Evolutionary conservation across 257 asterid species (phyloP), one percentile per base, ranked within the genome.

Genomic region (Cordia subcordata): DNA sequence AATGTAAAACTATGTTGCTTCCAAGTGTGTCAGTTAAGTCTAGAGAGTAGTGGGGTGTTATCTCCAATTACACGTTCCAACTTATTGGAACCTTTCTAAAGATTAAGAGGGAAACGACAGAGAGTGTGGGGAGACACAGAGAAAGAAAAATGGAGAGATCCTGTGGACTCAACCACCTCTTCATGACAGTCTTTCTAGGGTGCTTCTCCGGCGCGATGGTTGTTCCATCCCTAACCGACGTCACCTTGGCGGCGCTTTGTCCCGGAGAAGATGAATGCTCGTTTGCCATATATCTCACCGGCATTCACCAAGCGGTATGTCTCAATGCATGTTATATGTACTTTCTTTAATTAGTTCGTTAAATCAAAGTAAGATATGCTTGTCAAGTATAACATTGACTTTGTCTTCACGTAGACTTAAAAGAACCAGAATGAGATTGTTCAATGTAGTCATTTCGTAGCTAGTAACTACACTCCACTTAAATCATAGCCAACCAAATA

Each of bases 191-290:
- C 72, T 90, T 90, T 65, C 89, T 90, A 62, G 70, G 75, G 73
- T 77, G 90, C 74, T 85, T 83, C 74, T 73, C 97, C 35, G 62
- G 74, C 50, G 73, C 81, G 82, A 85, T 91, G 92, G 96, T 91
- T 82, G 70, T 67, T 80, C 95, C 98, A 65, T 89, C 94, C 40
- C 83, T 88, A 68, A 85, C 80, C 37, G 98, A 91, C 81, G 81
- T 88, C 57, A 77, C 92, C 5, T 71, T 91, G 89, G 71, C 86
- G 1, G 98, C 96, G 16, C 77, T 91, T 15, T 91, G 98, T 56
- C 96, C 97, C 49, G 93, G 90, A 14, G 56, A 82, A 67, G 81
- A 87, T 42, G 75, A 87, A 66, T 88, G 98, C 62, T 83, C 96
- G 0, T 57, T 91, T 13, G 96, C 98, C 61, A 91, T 91, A 8